A percentile compares a stretch with the other conserved stretches of the same genome.
Conservation (phyloP, 1,284 basidiomycete genomes). For the Retiboletus fuscus region DNA sequence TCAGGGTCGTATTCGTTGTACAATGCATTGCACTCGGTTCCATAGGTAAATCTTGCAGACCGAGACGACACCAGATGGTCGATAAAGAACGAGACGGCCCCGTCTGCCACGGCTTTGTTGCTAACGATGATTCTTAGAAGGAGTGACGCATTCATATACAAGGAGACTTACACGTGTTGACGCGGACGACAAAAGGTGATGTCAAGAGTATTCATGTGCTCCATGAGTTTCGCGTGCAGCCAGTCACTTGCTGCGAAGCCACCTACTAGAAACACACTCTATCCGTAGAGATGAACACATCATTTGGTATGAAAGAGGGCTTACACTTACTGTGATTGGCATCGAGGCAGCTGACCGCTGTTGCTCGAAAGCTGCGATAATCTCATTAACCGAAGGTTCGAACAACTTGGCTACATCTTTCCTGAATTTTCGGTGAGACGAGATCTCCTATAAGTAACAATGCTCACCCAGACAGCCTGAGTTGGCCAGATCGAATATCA, state of each 20-base stretch:
- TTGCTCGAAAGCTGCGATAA: conserved; percentile 52
- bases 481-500: conserved; percentile 58
- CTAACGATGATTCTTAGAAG: conserved; percentile 49
- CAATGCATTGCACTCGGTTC: conserved; percentile 43
- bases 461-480: conserved; percentile 56
- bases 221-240: conserved; percentile 53
- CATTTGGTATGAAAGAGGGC: not conserved
- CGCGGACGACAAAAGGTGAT: conserved; percentile 51
- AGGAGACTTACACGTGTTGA: conserved; percentile 49
- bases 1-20: conserved; percentile 51
- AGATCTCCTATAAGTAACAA: not conserved
- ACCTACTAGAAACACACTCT: conserved; percentile 54
- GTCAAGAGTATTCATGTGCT: conserved; percentile 42
- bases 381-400: conserved; percentile 56
- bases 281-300: not conserved
- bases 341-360: conserved; percentile 46
- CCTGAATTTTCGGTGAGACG: conserved; percentile 41
- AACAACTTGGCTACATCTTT: conserved; percentile 56
- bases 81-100: conserved; percentile 61
- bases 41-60: conserved; percentile 58
- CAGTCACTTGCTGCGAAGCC: conserved; percentile 64
- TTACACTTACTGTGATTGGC: conserved; percentile 47
- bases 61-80: conserved; percentile 61
- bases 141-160: not conserved
- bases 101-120: no score